Conservation (phyloP, 768 basidiomycete genomes). For the Lactifluus hygrophoroides region DNA sequence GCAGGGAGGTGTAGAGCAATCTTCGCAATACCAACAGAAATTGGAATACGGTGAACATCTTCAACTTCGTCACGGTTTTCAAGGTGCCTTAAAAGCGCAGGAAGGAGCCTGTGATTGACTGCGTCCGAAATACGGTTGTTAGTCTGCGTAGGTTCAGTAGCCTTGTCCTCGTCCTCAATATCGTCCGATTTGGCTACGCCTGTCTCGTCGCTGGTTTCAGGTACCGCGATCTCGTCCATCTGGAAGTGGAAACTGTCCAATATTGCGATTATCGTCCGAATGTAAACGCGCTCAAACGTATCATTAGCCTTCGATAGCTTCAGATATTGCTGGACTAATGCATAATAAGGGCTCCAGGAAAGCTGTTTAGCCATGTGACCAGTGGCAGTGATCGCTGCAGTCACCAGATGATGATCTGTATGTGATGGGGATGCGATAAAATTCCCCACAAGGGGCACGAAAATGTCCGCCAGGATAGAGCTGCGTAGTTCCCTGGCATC, state of each 20-base stretch:
- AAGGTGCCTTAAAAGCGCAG: slow-evolving; percentile 68
- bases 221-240: slow-evolving; percentile 51
- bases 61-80: slow-evolving; percentile 78
- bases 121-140: slow-evolving; percentile 52
- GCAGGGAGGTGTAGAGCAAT: slow-evolving; percentile 76
- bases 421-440: slow-evolving; percentile 57
- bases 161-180: slow-evolving; percentile 25
- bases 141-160: slow-evolving; percentile 15
- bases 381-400: slow-evolving; percentile 76
- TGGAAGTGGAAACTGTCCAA: slow-evolving; percentile 90
- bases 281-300: slow-evolving; percentile 65
- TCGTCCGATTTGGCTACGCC: slow-evolving; percentile 24
- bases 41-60: slow-evolving; percentile 78
- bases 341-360: slow-evolving; percentile 77
- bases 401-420: slow-evolving; percentile 79
- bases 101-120: slow-evolving; percentile 69
- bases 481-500: slow-evolving; percentile 58
- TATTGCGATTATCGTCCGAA: slow-evolving; percentile 77
- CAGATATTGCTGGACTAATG: slow-evolving; percentile 73
- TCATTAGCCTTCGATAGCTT: slow-evolving; percentile 59
- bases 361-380: slow-evolving; percentile 72
- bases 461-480: slow-evolving; percentile 66
- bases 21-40: slow-evolving; percentile 78
- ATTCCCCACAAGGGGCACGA: slow-evolving; percentile 80
- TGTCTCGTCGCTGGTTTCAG: slow-evolving; percentile 23